Conservation (phyloP, 1,284 basidiomycete genomes). For the Boletus mariae region DNA sequence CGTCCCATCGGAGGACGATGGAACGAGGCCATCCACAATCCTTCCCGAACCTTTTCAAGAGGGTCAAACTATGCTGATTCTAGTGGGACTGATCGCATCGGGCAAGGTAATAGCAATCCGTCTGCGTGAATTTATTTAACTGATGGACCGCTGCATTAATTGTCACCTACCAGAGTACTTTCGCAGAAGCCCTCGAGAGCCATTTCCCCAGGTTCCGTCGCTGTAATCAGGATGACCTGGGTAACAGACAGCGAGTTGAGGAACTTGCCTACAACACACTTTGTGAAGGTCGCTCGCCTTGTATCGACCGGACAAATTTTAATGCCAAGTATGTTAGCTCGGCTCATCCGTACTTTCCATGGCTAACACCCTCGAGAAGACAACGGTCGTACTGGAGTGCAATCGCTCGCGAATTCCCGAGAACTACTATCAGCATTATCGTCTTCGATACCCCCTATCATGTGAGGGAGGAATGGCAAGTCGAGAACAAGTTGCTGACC, state of each 20-base stretch:
- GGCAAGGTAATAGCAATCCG: conserved; percentile 51
- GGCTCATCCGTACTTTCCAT: neutral
- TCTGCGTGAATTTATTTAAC: neutral
- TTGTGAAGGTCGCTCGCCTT: conserved; percentile 55
- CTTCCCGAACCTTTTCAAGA: conserved; percentile 26
- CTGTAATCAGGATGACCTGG: conserved; percentile 70
- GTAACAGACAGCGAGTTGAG: conserved; percentile 56
- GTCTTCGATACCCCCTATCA: conserved; percentile 70
- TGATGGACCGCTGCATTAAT: neutral
- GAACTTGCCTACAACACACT: conserved; percentile 48
- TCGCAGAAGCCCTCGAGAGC: conserved; percentile 58
- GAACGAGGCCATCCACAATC: neutral
- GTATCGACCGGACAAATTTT: conserved; percentile 72
- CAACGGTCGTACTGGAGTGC: conserved; percentile 68
- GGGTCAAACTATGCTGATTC: conserved; percentile 53
- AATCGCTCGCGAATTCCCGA: conserved; percentile 61
- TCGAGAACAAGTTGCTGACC: conserved; percentile 12
- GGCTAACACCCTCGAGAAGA: conserved; percentile 33
- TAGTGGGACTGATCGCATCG: conserved; percentile 66
- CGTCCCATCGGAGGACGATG: neutral
- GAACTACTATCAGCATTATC: conserved; percentile 61
- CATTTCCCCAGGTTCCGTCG: conserved; percentile 56
- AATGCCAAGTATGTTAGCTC: conserved; percentile 48
- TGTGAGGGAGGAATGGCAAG: conserved; percentile 41
- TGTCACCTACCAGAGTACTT: conserved; percentile 49